Evolutionary conservation across 2,329 filamentous ascomycete species (phyloP).

Genomic region (Cryoendolithus antarcticus): DNA sequence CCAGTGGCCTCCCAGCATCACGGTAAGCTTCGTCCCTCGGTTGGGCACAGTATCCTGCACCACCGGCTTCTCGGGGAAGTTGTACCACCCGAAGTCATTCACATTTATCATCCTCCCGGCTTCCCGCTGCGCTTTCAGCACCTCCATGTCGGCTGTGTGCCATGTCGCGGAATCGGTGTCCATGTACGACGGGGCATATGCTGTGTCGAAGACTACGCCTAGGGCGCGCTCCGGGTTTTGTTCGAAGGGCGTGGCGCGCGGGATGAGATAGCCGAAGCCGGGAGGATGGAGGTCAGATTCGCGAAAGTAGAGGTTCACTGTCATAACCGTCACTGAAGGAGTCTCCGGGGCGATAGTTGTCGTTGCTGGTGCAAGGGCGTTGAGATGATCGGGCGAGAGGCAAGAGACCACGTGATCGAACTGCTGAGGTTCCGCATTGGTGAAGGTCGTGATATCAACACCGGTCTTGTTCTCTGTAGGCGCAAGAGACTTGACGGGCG

Average conservation of each 20-base stretch:
- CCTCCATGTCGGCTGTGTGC: constrained; percentile 11
- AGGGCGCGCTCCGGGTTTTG: constrained; percentile 74
- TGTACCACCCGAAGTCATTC: constrained; percentile 23
- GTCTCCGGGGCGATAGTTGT: constrained; percentile 32
- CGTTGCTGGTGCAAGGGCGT: constrained; percentile 8
- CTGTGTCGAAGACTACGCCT: constrained; percentile 84
- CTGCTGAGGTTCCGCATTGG: constrained; percentile 7
- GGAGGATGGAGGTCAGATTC: constrained; percentile 50
- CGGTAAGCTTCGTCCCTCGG: constrained; percentile 68
- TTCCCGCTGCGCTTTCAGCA: constrained; percentile 14
- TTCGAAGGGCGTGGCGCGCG: constrained; percentile 54
- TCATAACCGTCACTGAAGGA: constrained; percentile 60
- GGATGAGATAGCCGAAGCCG: constrained; percentile 88
- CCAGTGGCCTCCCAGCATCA: constrained; percentile 91
- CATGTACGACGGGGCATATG: constrained; percentile 27
- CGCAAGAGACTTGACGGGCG: constrained; percentile 36
- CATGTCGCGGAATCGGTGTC: constrained; percentile 15
- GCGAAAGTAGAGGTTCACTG: constrained; percentile 78
- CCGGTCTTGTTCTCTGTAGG: constrained; percentile 14
- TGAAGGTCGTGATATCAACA: constrained; percentile 22
- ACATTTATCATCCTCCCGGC: constrained; percentile 18
- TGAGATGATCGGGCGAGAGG: constrained; percentile 33
- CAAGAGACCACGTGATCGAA: constrained; percentile 53
- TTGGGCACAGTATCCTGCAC: constrained; percentile 30
- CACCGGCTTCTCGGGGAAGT: constrained; percentile 18